A percentile compares a stretch with the other conserved stretches of the same genome.
Conservation (phyloP, 2,329 filamentous ascomycete species). For the Aspergillus bombycis region DNA sequence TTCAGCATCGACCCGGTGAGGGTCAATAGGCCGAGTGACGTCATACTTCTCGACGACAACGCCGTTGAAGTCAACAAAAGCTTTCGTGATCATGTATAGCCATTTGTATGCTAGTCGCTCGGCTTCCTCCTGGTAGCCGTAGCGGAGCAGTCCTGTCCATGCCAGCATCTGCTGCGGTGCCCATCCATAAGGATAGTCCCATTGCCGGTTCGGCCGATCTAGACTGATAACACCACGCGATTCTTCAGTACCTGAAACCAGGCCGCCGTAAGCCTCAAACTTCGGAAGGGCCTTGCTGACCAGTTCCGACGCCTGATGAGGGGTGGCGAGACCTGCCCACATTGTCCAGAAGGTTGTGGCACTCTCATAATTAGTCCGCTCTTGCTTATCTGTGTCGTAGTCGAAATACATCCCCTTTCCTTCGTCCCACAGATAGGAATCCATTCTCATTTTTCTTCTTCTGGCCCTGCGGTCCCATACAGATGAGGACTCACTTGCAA, state of each 20-base stretch:
- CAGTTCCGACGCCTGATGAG: conserved; percentile 81
- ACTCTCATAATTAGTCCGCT: conserved; percentile 83
- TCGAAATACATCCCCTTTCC: conserved; percentile 96
- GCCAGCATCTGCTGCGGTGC: conserved; percentile 98
- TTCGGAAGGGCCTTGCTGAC: conserved; percentile 80
- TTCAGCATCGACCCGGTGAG: conserved; percentile 92
- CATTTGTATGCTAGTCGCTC: conserved; percentile 92
- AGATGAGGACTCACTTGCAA: conserved; percentile 78
- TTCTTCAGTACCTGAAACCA: conserved; percentile 86
- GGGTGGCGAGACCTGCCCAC: conserved; percentile 88
- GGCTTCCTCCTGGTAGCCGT: conserved; percentile 88
- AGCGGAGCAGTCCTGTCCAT: conserved; percentile 89
- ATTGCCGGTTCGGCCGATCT: conserved; percentile 89
- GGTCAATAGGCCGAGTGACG: conserved; percentile 85
- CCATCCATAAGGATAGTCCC: conserved; percentile 99
- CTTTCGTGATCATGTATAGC: conserved; percentile 98
- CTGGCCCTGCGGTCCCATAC: conserved; percentile 88
- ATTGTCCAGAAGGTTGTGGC: conserved; percentile 97
- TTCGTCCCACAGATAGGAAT: conserved; percentile 93
- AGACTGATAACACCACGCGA: conserved; percentile 80
- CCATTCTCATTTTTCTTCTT: conserved; percentile 79
- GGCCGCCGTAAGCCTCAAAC: conserved; percentile 84
- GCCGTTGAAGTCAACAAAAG: conserved; percentile 97
- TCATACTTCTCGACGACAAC: conserved; percentile 99
- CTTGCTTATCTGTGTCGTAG: conserved; percentile 82